phyloP scores from a whole-genome alignment of 2,329 filamentous ascomycete genomes.

The Knoxdaviesia proteae region DNA sequence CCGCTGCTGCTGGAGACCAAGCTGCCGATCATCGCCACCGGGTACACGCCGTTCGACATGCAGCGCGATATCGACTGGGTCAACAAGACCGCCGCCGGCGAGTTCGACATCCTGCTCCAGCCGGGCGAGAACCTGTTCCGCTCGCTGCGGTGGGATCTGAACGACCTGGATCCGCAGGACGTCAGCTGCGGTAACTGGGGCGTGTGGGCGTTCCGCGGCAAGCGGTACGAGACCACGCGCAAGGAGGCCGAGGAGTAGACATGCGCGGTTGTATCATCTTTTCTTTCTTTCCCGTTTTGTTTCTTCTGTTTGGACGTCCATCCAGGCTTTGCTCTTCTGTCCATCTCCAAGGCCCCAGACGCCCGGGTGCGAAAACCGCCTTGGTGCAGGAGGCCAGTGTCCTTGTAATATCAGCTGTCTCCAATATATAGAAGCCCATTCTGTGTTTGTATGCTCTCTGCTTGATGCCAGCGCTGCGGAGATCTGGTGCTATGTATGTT shows the following conservation, averaged over 20 bases:
- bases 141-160: conserved; percentile 89
- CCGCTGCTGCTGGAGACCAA: conserved; percentile 88
- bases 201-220: conserved; percentile 89
- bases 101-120: conserved; percentile 80
- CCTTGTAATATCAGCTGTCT: too few relatives aligned
- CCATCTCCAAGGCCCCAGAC: too few relatives aligned
- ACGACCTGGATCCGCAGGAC: conserved; percentile 86
- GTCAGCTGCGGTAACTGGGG: conserved; percentile 94
- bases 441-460: too few relatives aligned
- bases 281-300: neutral
- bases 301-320: too few relatives aligned
- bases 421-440: too few relatives aligned
- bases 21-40: conserved; percentile 80
- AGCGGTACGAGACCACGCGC: conserved; percentile 60
- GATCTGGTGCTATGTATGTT: too few relatives aligned
- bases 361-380: too few relatives aligned
- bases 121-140: conserved; percentile 89
- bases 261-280: neutral
- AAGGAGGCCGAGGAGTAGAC: conserved; percentile 17
- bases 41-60: conserved; percentile 92
- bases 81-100: conserved; percentile 61
- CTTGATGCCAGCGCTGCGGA: too few relatives aligned
- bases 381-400: too few relatives aligned
- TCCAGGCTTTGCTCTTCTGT: too few relatives aligned
- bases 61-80: conserved; percentile 84